Percentiles rank a stretch among this genome's conserved stretches.
phyloP scores from a whole-genome alignment of 805 yeast species.

The Saccharomycopsis oosterbeekiorum region DNA sequence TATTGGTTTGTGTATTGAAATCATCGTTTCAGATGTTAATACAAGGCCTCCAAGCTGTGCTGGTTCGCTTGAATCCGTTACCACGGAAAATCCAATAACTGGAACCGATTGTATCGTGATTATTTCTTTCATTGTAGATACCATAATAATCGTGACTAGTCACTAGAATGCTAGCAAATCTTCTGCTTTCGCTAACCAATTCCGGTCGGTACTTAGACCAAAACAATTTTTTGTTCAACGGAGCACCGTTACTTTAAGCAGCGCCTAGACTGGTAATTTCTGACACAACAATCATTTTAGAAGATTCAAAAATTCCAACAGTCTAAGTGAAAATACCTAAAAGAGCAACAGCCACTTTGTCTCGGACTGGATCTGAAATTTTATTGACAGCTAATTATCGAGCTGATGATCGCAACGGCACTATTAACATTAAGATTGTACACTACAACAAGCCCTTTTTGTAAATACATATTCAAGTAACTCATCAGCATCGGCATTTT shows the following conservation, averaged over 20 bases:
- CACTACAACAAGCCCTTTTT: background rate
- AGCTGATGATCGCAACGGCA: background rate
- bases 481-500: background rate
- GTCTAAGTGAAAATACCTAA: no score
- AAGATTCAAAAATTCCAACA: no score
- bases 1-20: background rate
- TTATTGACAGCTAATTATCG: background rate
- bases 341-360: background rate
- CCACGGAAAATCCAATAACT: background rate
- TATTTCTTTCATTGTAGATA: background rate
- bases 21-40: background rate
- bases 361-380: background rate
- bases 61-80: constrained; percentile 1
- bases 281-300: no score
- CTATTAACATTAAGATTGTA: background rate
- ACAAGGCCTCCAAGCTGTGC: constrained; percentile 7
- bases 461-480: no score
- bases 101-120: background rate
- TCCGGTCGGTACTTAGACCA: no score
- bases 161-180: no score
- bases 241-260: no score
- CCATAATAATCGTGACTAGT: background rate
- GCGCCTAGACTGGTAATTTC: no score
- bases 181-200: no score
- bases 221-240: no score